A percentile compares a stretch with the other conserved stretches of the same genome.
These are phyloP conservation scores for Chiua virens DNA, from an alignment of 768 basidiomycete genomes.

Conservation along the genomic window DNA sequence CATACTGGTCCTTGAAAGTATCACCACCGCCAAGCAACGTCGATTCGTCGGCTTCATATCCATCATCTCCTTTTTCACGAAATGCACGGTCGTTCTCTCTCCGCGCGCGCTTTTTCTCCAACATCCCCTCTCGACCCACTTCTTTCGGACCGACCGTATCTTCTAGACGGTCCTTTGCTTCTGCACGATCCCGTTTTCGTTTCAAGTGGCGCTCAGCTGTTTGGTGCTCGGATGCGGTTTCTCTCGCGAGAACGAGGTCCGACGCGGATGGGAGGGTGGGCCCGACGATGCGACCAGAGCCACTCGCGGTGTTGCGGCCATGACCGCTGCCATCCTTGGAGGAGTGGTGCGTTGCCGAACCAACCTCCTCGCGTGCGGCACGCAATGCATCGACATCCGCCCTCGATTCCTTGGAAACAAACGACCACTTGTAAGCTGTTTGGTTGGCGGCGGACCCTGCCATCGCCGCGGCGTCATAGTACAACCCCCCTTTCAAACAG, in stretches of 20 bases:
- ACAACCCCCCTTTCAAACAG: conserved; percentile 41
- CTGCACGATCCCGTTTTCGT: conserved; percentile 66
- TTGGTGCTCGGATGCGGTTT: conserved; percentile 52
- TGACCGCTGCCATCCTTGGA: conserved; percentile 9
- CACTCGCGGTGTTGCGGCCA: conserved; percentile 26
- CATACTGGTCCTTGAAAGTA: conserved; percentile 77
- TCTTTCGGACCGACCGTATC: conserved; percentile 79
- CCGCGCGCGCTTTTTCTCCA: conserved; percentile 81
- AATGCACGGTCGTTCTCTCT: conserved; percentile 72
- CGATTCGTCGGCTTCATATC: conserved; percentile 74
- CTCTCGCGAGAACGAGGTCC: conserved; percentile 69
- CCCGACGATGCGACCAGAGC: conserved; percentile 53
- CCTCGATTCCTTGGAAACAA: conserved; percentile 65
- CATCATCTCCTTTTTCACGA: conserved; percentile 72
- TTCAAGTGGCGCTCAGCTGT: conserved; percentile 54
- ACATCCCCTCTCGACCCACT: conserved; percentile 78
- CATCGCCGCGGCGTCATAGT: conserved; percentile 60
- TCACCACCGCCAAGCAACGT: conserved; percentile 82
- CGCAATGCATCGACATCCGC: conserved; percentile 60
- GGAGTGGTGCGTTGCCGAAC: conserved; percentile 39
- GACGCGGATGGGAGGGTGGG: conserved; percentile 69
- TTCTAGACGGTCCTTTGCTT: conserved; percentile 69
- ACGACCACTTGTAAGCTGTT: conserved; percentile 88
- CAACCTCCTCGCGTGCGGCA: conserved; percentile 58
- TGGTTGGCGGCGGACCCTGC: conserved; percentile 59